Percentiles rank a stretch among this genome's conserved stretches.
These are phyloP conservation scores for Aureobasidium sp. DNA, from an alignment of 2,329 filamentous ascomycete genomes.

Conservation along the genomic window DNA sequence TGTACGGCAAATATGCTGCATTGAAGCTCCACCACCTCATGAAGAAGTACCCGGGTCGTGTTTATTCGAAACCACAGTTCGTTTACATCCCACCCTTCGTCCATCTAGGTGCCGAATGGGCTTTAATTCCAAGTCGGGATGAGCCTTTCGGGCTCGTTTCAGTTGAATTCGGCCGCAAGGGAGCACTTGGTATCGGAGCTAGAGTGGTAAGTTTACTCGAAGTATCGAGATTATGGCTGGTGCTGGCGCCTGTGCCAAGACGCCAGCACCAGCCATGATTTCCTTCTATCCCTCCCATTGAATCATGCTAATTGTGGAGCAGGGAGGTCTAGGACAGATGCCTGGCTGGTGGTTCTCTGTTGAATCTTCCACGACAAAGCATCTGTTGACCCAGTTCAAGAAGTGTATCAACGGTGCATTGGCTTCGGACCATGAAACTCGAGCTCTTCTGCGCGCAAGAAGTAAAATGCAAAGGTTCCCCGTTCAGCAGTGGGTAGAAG, in stretches of 20 bases:
- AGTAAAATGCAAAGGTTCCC: constrained; percentile 61
- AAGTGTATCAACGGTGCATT: constrained; percentile 54
- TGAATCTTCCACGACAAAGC: constrained; percentile 47
- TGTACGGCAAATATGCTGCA: constrained; percentile 61
- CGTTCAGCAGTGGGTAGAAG: constrained; percentile 59
- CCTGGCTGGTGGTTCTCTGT: neutral
- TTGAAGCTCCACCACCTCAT: constrained; percentile 58
- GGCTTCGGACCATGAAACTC: constrained; percentile 47
- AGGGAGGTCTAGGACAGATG: constrained; percentile 34
- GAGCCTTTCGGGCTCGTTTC: constrained; percentile 63
- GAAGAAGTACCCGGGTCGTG: constrained; percentile 56
- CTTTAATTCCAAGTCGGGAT: constrained; percentile 60
- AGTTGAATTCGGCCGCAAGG: constrained; percentile 62
- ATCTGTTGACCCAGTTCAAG: constrained; percentile 59
- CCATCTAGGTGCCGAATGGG: constrained; percentile 61
- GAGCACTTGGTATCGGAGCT: constrained; percentile 60
- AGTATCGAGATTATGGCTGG: too few species aligned
- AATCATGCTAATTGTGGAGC: too few species aligned
- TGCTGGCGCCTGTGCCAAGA: too few species aligned
- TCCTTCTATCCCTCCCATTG: too few species aligned
- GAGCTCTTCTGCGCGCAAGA: constrained; percentile 57
- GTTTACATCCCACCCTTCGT: constrained; percentile 58
- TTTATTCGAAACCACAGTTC: constrained; percentile 61
- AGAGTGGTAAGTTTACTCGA: constrained; percentile 36
- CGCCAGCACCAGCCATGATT: too few species aligned